Evolutionary conservation across 2,329 filamentous ascomycete species (phyloP).

Genomic region (Xylariaceae sp.): DNA sequence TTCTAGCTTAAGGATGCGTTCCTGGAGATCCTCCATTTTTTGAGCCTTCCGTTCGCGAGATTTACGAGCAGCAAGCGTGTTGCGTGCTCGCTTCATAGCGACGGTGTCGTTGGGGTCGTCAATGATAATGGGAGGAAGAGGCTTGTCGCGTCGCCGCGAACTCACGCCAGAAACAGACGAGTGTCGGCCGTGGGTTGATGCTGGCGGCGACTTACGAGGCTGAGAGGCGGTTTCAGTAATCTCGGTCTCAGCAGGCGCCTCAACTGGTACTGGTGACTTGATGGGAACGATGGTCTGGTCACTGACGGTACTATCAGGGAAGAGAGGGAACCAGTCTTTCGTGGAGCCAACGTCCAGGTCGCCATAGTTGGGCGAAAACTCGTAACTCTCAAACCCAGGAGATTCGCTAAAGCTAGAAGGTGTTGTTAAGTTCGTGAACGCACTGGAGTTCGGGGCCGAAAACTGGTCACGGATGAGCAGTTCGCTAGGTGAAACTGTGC

Average conservation of each 20-base stretch:
- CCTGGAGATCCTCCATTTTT: slow-evolving; percentile 69
- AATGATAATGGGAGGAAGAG: slow-evolving; percentile 70
- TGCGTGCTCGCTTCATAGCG: slow-evolving; percentile 90
- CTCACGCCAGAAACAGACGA: slow-evolving; percentile 66
- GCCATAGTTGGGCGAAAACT: slow-evolving; percentile 73
- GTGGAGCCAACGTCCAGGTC: slow-evolving; percentile 50
- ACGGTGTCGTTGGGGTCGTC: slow-evolving; percentile 67
- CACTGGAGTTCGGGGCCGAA: slow-evolving; percentile 75
- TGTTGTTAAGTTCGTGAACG: slow-evolving; percentile 79
- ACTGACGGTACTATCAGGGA: slow-evolving; percentile 44
- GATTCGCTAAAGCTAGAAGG: slow-evolving; percentile 75
- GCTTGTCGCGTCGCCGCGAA: slow-evolving; percentile 73
- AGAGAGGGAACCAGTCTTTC: slow-evolving; percentile 67
- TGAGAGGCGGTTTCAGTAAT: slow-evolving; percentile 38
- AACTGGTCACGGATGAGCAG: slow-evolving; percentile 64
- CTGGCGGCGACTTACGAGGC: slow-evolving; percentile 45
- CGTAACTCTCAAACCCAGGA: slow-evolving; percentile 67
- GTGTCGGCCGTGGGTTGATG: slow-evolving; percentile 48
- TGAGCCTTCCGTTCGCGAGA: slow-evolving; percentile 82
- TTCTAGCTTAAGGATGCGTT: slow-evolving; percentile 63
- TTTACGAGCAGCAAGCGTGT: slow-evolving; percentile 89
- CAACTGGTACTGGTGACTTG: slow-evolving; percentile 41
- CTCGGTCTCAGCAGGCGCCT: slow-evolving; percentile 46
- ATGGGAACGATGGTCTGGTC: slow-evolving; percentile 30
- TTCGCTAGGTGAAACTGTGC: slow-evolving; percentile 81